Percentiles rank a stretch among this genome's conserved stretches.
Conservation (phyloP, 2,329 filamentous ascomycete genomes). For the Purpureocillium lavendulum region DNA sequence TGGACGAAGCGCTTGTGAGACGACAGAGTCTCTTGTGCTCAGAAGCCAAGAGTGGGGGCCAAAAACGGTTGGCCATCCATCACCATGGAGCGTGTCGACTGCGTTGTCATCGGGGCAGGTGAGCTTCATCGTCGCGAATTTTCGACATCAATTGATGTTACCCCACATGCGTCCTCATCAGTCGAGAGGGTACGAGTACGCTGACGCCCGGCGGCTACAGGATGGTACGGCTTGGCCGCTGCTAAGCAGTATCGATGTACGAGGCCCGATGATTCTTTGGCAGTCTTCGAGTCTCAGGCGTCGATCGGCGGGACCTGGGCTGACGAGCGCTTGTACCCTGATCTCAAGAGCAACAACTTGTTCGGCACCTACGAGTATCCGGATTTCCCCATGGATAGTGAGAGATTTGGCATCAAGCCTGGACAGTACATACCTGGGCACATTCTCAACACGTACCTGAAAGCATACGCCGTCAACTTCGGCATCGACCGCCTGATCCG, state of each 20-base stretch:
- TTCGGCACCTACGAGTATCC: constrained; percentile 65
- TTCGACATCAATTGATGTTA: too few species aligned
- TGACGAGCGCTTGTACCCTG: constrained; percentile 56
- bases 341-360: constrained; percentile 67
- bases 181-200: not conserved
- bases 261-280: constrained; percentile 46
- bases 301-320: constrained; percentile 65
- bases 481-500: constrained; percentile 31
- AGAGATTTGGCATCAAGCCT: constrained; percentile 37
- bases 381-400: constrained; percentile 61
- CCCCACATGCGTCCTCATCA: too few species aligned
- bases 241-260: constrained; percentile 54
- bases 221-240: constrained; percentile 45
- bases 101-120: constrained; percentile 47
- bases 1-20: too few species aligned
- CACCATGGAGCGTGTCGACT: constrained; percentile 30
- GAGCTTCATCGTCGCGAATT: constrained; percentile 14
- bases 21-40: too few species aligned
- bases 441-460: constrained; percentile 39
- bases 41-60: too few species aligned
- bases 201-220: constrained; percentile 4
- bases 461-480: constrained; percentile 33
- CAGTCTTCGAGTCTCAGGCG: constrained; percentile 47
- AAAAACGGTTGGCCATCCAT: too few species aligned
- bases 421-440: constrained; percentile 39